phyloP scores from a whole-genome alignment of 805 yeast species.

The Candida odintsovae region DNA sequence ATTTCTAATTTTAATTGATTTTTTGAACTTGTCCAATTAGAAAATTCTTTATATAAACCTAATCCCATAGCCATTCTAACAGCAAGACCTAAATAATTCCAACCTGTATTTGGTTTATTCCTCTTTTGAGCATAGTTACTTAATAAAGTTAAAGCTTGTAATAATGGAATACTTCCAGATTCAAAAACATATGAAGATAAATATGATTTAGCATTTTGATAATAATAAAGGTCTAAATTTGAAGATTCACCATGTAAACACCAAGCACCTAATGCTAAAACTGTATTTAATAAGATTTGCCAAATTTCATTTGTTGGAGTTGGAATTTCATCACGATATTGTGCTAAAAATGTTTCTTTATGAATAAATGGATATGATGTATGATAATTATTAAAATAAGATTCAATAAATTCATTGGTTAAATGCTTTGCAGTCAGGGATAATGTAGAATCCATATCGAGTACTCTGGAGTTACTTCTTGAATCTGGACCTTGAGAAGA shows the following conservation, averaged over 20 bases:
- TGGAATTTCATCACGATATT: slow-evolving; percentile 36
- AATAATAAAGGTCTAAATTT: slow-evolving; percentile 48
- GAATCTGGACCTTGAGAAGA: slow-evolving; percentile 15
- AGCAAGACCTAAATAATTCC: slow-evolving; percentile 62
- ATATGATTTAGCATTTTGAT: slow-evolving; percentile 43
- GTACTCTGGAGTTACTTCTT: slow-evolving; percentile 18
- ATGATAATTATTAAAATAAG: slow-evolving; percentile 56
- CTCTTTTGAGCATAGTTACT: slow-evolving; percentile 60
- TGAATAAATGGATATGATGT: slow-evolving; percentile 57
- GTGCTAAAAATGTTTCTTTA: slow-evolving; percentile 46
- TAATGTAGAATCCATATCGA: slow-evolving; percentile 21
- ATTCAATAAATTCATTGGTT: slow-evolving; percentile 34
- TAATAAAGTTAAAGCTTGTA: slow-evolving; percentile 46
- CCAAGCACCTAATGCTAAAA: slow-evolving; percentile 67
- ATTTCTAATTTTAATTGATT: slow-evolving; percentile 43
- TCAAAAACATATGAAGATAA: slow-evolving; percentile 47
- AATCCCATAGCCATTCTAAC: slow-evolving; percentile 61
- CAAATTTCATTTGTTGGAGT: slow-evolving; percentile 41
- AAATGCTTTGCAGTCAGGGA: slow-evolving; percentile 24
- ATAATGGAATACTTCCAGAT: slow-evolving; percentile 50
- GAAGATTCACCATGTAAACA: slow-evolving; percentile 50
- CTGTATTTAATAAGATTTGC: slow-evolving; percentile 50
- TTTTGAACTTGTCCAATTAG: slow-evolving; percentile 32
- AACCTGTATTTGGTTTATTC: slow-evolving; percentile 61
- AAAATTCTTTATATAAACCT: slow-evolving; percentile 54